phyloP scores from a whole-genome alignment of 306 rosid genomes.

The Spatholobus suberectus region DNA sequence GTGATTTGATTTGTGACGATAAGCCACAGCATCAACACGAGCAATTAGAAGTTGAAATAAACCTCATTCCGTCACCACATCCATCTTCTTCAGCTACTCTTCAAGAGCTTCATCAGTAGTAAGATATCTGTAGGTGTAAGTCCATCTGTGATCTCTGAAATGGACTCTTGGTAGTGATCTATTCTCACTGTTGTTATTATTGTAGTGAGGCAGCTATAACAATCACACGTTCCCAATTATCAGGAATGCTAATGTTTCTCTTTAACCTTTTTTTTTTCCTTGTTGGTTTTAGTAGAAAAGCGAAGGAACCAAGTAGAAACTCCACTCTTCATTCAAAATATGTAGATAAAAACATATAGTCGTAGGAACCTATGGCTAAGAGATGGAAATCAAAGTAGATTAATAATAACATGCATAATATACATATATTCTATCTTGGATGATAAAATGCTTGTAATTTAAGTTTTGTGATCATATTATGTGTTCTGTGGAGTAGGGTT shows the following conservation, averaged over 20 bases:
- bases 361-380: too few relatives aligned
- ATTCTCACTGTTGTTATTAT: constrained; percentile 39
- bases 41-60: not conserved
- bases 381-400: too few relatives aligned
- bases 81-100: constrained; percentile 50
- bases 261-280: not conserved
- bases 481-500: not conserved
- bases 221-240: not conserved
- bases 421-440: not conserved
- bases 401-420: too few relatives aligned
- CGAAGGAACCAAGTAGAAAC: too few relatives aligned
- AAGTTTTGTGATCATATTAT: not conserved
- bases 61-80: not conserved
- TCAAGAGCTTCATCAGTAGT: constrained; percentile 69
- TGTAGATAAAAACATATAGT: not conserved
- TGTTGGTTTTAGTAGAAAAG: not conserved
- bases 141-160: constrained; percentile 74
- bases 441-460: too few relatives aligned
- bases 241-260: not conserved
- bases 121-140: constrained; percentile 59
- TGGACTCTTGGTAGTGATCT: constrained; percentile 41
- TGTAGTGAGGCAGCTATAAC: not conserved
- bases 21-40: not conserved
- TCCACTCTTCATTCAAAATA: too few relatives aligned
- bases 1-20: not conserved